These are phyloP conservation scores for Nitzschia sp. DNA, from an alignment of 108 stramenopile species.

Conservation along the genomic window DNA sequence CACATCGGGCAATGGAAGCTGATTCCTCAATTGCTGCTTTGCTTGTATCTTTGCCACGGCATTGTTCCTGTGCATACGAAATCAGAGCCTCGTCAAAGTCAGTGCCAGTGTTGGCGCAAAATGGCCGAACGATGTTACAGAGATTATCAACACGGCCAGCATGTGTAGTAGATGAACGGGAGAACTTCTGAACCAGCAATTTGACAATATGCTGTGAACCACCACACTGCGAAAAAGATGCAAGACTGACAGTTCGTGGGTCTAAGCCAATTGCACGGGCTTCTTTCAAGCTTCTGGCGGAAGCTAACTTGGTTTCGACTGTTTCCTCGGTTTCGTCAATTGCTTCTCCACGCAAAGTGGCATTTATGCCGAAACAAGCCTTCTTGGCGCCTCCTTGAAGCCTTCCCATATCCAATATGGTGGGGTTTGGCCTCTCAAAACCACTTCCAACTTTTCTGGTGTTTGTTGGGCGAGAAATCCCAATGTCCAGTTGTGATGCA, in stretches of 20 bases:
- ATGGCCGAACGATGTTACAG: conserved; percentile 41
- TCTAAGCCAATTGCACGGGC: conserved; percentile 63
- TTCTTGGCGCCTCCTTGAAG: conserved; percentile 46
- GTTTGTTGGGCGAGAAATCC: not conserved
- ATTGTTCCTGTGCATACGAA: conserved; percentile 51
- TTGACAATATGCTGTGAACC: conserved; percentile 60
- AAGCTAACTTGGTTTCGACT: conserved; percentile 63
- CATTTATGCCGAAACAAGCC: not conserved
- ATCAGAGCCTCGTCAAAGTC: conserved; percentile 61
- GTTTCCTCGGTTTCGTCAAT: conserved; percentile 54
- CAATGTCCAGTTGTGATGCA: not conserved
- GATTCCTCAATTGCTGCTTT: conserved; percentile 38
- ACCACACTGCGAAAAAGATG: conserved; percentile 46
- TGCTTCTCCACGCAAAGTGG: conserved; percentile 30
- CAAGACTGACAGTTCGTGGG: conserved; percentile 25
- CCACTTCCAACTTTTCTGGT: not conserved
- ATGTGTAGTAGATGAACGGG: conserved; percentile 16
- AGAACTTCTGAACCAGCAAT: conserved; percentile 53
- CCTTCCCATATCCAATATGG: conserved; percentile 43
- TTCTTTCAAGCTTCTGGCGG: conserved; percentile 54
- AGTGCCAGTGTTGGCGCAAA: conserved; percentile 45
- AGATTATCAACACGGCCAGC: conserved; percentile 20
- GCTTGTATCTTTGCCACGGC: conserved; percentile 55
- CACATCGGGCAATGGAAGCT: conserved; percentile 62
- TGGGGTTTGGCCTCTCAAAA: conserved; percentile 24